A percentile compares a stretch with the other conserved stretches of the same genome.
These are phyloP conservation scores for Calonectria pauciramosa DNA, from an alignment of 2,329 filamentous ascomycete genomes.

Conservation along the genomic window DNA sequence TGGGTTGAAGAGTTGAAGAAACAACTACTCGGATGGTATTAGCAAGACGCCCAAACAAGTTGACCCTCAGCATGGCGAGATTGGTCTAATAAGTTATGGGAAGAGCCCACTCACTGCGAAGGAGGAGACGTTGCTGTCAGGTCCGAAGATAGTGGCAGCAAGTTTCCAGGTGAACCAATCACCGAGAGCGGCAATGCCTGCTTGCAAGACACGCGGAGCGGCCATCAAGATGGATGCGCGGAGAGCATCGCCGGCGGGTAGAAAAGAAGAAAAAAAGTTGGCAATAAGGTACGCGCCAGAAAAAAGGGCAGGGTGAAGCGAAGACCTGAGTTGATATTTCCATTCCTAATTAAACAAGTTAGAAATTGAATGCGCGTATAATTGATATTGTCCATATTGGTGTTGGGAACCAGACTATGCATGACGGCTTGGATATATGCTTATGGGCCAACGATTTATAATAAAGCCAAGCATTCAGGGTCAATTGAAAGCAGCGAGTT, in stretches of 20 bases:
- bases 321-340: constrained; percentile 88
- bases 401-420: neutral
- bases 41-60: neutral
- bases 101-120: constrained; percentile 71
- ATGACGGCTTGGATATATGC: neutral
- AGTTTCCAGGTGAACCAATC: constrained; percentile 94
- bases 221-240: constrained; percentile 78
- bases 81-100: neutral
- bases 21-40: constrained; percentile 42
- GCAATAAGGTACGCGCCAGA: constrained; percentile 78
- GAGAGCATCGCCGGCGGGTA: constrained; percentile 67
- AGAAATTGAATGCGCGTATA: constrained; percentile 5
- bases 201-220: constrained; percentile 82
- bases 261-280: constrained; percentile 66
- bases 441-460: neutral
- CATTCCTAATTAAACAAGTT: constrained; percentile 78
- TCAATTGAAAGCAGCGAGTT: neutral
- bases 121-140: constrained; percentile 72
- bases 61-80: neutral
- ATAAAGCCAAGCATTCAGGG: neutral
- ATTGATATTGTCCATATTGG: neutral
- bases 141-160: constrained; percentile 79
- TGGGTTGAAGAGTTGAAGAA: constrained; percentile 59
- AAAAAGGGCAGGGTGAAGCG: constrained; percentile 91
- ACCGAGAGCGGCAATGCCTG: constrained; percentile 79